Base-by-base conservation (phyloP, 768 basidiomycete species). In the Lentinula guzmanii region DNA sequence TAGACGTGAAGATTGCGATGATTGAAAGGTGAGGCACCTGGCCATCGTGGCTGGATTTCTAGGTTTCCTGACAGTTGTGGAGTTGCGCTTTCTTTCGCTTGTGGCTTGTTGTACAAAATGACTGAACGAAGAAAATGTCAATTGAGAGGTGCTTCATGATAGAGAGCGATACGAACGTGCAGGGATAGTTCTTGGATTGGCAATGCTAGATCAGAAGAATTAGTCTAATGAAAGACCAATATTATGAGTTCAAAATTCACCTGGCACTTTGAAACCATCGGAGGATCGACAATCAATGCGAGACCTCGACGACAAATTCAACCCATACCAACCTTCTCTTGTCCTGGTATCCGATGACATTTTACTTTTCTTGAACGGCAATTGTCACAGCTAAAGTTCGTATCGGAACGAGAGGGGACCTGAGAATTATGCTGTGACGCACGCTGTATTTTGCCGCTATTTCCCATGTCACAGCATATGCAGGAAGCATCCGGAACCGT, bases 351-450 rank as follows among this genome's bases (percentile, higher is more conserved):
- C 62, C 89, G 84, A 75, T 91, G 85, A 70, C 93, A 95, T 72
- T 93, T 93, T 66, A 95, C 93, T 77, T 95, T 95, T 65, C 93
- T 82, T 42, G 89, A 80, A 75, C 92, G 89, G 85, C 93, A 95
- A 57, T 90, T 90, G 77, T 95, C 93, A 74, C 93, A 95, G 31
- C 94, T 93, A 21, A 92, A 91, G 70, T 95, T 95, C 75, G 95
- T 93, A 71, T 93, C 93, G 15, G 46, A 48, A 48, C 21, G 21
- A 24, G 46, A 48, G 21, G 7, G 9, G 11, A 48, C 21, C 6
- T 11, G 18, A 9, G 21, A 10, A n/a, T 48, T 2, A 48, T 48
- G 9, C 16, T 48, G 46, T 21, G 18, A 48, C 46, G 46, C 46
- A 48, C 46, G 46, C 46, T 48, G 46, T 48, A 24, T 48, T 48